phyloP scores from a whole-genome alignment of 352 stramenopile species.

The Phytophthora agathidicida region DNA sequence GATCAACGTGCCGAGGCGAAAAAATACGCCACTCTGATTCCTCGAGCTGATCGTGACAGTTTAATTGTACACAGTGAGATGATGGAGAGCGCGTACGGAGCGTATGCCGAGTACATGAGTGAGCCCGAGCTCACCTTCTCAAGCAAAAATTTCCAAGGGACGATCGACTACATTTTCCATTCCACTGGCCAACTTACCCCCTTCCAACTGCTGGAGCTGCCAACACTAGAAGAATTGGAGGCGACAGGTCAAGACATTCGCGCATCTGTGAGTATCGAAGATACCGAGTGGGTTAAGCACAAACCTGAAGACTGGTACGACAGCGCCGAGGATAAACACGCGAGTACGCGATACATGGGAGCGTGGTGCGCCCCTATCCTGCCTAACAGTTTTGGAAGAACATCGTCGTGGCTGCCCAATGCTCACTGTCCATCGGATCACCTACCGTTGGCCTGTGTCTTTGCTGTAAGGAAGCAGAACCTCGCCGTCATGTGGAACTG shows the following conservation, averaged over 20 bases:
- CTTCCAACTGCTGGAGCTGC: slow-evolving; percentile 64
- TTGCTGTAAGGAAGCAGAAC: slow-evolving; percentile 55
- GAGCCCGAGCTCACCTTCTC: slow-evolving; percentile 80
- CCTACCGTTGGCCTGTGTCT: slow-evolving; percentile 70
- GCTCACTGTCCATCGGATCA: slow-evolving; percentile 76
- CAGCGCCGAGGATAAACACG: slow-evolving; percentile 31
- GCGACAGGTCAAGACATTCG: slow-evolving; percentile 46
- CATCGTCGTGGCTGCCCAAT: slow-evolving; percentile 71
- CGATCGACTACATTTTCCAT: slow-evolving; percentile 90
- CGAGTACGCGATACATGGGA: slow-evolving; percentile 51
- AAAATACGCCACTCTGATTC: slow-evolving; percentile 41
- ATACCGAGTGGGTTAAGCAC: slow-evolving; percentile 53
- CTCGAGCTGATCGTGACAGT: slow-evolving; percentile 51
- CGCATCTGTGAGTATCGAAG: slow-evolving; percentile 12
- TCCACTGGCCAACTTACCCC: slow-evolving; percentile 53
- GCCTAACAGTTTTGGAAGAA: slow-evolving; percentile 37
- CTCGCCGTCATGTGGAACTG: slow-evolving; percentile 63
- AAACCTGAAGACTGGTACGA: slow-evolving; percentile 44
- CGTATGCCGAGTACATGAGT: slow-evolving; percentile 53
- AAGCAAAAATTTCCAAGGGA: slow-evolving; percentile 60
- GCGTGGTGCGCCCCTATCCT: slow-evolving; percentile 52
- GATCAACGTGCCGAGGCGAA: slow-evolving; percentile 26
- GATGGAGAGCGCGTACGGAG: slow-evolving; percentile 76
- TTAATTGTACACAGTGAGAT: slow-evolving; percentile 66
- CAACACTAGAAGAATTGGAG: slow-evolving; percentile 50